phyloP scores from a whole-genome alignment of 371 early-diverging fungal species.

The Mortierella sp. region DNA sequence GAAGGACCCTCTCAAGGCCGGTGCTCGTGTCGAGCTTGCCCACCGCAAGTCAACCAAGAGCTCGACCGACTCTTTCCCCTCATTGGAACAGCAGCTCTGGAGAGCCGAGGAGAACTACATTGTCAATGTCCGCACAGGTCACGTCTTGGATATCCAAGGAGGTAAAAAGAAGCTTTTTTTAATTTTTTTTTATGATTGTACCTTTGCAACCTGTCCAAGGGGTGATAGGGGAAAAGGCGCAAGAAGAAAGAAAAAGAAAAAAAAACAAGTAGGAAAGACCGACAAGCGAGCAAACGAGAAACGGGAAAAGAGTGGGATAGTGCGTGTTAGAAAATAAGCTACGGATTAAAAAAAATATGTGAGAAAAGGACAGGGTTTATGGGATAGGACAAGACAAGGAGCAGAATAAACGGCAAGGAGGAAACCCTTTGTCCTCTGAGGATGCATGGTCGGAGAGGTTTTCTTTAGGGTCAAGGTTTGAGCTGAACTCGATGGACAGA shows the following conservation, averaged over 20 bases:
- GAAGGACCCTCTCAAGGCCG: conserved; percentile 55
- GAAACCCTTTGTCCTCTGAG: no score
- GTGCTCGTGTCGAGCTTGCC: conserved; percentile 52
- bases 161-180: conserved; percentile 25
- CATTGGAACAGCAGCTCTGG: conserved; percentile 56
- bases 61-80: conserved; percentile 27
- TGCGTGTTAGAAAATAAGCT: not conserved
- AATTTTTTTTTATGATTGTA: conserved; percentile 5
- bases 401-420: no score
- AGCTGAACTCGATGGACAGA: not conserved
- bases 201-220: not conserved
- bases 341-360: not conserved
- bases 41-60: conserved; percentile 41
- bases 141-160: conserved; percentile 59
- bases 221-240: conserved; percentile 8
- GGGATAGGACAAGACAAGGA: no score
- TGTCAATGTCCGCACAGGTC: conserved; percentile 48
- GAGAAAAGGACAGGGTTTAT: not conserved
- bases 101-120: conserved; percentile 50
- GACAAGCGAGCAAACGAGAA: no score
- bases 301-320: not conserved
- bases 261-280: not conserved
- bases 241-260: not conserved
- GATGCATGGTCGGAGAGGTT: no score
- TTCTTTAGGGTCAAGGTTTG: not conserved